These are phyloP conservation scores for Cubamyces lactineus DNA, from an alignment of 768 basidiomycete species.

Conservation along the genomic window DNA sequence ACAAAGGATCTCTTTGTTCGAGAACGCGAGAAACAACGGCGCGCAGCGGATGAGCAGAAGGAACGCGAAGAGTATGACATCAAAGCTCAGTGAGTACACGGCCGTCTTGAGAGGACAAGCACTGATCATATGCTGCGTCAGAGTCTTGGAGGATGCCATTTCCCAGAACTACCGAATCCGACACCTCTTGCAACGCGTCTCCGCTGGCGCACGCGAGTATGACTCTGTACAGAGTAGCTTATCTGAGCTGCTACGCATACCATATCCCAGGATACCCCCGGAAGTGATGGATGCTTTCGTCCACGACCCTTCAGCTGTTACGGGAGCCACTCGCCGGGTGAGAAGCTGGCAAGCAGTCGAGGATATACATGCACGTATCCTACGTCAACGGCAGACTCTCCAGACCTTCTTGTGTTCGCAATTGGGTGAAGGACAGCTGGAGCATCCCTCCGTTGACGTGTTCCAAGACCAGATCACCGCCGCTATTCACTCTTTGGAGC, in stretches of 20 bases:
- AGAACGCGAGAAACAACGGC: constrained; percentile 40
- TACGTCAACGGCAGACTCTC: constrained; percentile 56
- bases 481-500: constrained; percentile 52
- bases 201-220: constrained; percentile 64
- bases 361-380: constrained; percentile 67
- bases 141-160: constrained; percentile 61
- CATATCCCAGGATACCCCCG: constrained; percentile 54
- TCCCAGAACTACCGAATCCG: constrained; percentile 70
- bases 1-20: constrained; percentile 23
- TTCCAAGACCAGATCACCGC: constrained; percentile 57
- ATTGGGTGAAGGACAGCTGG: not conserved
- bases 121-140: constrained; percentile 33
- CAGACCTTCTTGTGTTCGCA: constrained; percentile 25
- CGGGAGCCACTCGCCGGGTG: constrained; percentile 60
- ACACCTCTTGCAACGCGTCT: constrained; percentile 68
- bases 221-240: constrained; percentile 60
- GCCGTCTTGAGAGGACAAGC: not conserved
- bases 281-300: constrained; percentile 75
- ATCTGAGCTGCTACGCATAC: constrained; percentile 49
- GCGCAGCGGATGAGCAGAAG: constrained; percentile 50
- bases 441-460: constrained; percentile 29
- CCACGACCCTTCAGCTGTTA: constrained; percentile 79
- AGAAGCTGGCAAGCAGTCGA: constrained; percentile 76
- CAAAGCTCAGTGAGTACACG: constrained; percentile 52
- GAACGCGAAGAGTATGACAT: constrained; percentile 59